Conservation (phyloP, 2,329 filamentous ascomycete genomes). For the Fusarium sp. region DNA sequence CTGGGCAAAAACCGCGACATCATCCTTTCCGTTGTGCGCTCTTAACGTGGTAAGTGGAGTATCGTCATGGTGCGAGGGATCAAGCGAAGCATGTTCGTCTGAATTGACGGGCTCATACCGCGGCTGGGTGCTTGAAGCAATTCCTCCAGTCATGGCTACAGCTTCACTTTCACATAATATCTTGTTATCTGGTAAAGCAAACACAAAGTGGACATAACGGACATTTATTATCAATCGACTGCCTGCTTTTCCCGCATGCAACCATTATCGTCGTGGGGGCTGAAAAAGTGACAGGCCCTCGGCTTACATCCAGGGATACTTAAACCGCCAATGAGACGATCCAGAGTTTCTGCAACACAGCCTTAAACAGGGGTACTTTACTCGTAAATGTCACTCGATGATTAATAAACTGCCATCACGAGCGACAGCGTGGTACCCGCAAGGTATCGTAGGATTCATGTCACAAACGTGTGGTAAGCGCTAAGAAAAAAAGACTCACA, state of each 20-base stretch:
- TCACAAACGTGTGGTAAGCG: constrained; percentile 1
- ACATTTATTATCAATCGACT: neutral
- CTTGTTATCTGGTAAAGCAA: too few relatives aligned
- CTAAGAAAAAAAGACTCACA: constrained; percentile 1
- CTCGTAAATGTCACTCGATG: neutral
- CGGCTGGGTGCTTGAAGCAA: neutral
- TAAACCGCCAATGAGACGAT: too few relatives aligned
- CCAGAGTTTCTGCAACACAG: neutral
- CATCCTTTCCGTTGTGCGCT: neutral
- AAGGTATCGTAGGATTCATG: neutral
- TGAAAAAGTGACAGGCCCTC: neutral
- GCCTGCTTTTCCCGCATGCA: neutral
- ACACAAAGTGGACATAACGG: neutral
- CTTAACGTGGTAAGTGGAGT: neutral
- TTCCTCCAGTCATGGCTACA: constrained; percentile 3
- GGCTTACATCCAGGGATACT: neutral
- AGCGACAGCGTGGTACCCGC: neutral
- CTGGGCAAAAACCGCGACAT: neutral
- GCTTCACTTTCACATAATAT: neutral
- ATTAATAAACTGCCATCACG: neutral
- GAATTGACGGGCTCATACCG: constrained; percentile 30
- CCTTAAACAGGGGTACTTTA: constrained; percentile 2
- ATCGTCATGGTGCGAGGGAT: neutral
- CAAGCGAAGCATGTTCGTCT: constrained; percentile 12
- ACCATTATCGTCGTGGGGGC: neutral